Percentiles rank a stretch among this genome's conserved stretches.
These are phyloP conservation scores for Lithospermum erythrorhizon DNA, from an alignment of 257 asterid species.

Conservation along the genomic window DNA sequence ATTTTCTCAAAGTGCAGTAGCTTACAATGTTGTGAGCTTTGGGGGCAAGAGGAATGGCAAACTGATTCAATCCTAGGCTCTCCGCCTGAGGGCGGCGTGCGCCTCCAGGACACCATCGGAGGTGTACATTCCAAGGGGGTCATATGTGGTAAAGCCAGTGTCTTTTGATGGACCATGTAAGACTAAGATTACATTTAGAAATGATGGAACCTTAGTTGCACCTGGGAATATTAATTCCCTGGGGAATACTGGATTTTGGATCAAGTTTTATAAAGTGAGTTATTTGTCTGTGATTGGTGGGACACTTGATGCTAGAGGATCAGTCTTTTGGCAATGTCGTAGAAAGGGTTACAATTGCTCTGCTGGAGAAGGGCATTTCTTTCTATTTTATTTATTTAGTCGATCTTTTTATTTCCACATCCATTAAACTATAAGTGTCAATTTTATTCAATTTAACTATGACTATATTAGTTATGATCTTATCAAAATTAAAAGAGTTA, in stretches of 20 bases:
- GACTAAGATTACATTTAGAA: constrained; percentile 34
- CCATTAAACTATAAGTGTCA: too few species aligned
- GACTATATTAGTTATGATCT: too few species aligned
- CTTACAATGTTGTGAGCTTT: constrained; percentile 43
- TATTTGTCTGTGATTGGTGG: constrained; percentile 48
- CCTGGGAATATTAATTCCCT: constrained; percentile 32
- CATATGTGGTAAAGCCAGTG: constrained; percentile 27
- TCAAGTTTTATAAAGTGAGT: constrained; percentile 50
- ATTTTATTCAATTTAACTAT: too few species aligned
- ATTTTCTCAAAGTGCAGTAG: constrained; percentile 11
- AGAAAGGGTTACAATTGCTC: constrained; percentile 36
- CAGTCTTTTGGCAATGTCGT: constrained; percentile 48
- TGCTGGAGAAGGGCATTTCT: constrained; percentile 41
- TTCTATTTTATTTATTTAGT: neutral
- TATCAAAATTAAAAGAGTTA: too few species aligned
- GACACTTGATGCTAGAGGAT: constrained; percentile 53
- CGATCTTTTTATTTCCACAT: neutral
- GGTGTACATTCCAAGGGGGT: constrained; percentile 51
- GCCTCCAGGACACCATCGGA: constrained; percentile 34
- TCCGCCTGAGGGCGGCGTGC: constrained; percentile 64
- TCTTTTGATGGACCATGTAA: constrained; percentile 57
- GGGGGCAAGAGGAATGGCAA: constrained; percentile 70
- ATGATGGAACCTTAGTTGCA: constrained; percentile 51
- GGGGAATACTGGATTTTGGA: constrained; percentile 51
- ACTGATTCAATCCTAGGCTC: constrained; percentile 57